These are phyloP conservation scores for Vitis rupestris DNA, from an alignment of 164 flowering plant genomes.

Conservation along the genomic window DNA sequence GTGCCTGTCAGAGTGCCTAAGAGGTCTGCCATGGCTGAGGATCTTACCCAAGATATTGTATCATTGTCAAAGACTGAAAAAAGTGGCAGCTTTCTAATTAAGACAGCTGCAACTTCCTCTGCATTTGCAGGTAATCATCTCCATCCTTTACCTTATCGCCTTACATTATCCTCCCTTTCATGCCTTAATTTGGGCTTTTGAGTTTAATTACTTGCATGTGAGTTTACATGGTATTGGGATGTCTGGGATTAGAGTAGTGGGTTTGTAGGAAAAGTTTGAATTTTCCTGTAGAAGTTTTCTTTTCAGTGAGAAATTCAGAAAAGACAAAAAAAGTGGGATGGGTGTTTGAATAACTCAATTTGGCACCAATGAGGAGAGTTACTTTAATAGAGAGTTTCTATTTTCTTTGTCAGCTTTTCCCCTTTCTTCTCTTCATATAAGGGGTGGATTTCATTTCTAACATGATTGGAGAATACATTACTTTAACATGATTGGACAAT, in stretches of 20 bases:
- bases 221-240: too few species aligned
- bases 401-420: background rate
- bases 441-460: background rate
- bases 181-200: background rate
- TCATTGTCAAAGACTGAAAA: slow-evolving; percentile 8
- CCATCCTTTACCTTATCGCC: background rate
- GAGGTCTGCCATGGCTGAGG: slow-evolving; percentile 16
- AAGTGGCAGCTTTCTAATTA: slow-evolving; percentile 9
- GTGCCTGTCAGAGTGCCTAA: slow-evolving; percentile 18
- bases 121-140: slow-evolving; percentile 36
- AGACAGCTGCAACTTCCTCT: slow-evolving; percentile 22
- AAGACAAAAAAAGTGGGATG: too few species aligned
- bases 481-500: too few species aligned
- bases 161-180: background rate
- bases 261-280: too few species aligned
- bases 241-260: too few species aligned
- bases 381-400: background rate
- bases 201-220: too few species aligned
- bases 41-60: slow-evolving; percentile 12
- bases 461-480: background rate
- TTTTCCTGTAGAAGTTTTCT: too few species aligned
- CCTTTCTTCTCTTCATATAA: background rate
- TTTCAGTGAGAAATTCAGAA: too few species aligned
- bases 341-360: too few species aligned
- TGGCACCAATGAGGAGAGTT: too few species aligned